Conservation (phyloP, 768 basidiomycete species). For the Russula griseocarnosa region DNA sequence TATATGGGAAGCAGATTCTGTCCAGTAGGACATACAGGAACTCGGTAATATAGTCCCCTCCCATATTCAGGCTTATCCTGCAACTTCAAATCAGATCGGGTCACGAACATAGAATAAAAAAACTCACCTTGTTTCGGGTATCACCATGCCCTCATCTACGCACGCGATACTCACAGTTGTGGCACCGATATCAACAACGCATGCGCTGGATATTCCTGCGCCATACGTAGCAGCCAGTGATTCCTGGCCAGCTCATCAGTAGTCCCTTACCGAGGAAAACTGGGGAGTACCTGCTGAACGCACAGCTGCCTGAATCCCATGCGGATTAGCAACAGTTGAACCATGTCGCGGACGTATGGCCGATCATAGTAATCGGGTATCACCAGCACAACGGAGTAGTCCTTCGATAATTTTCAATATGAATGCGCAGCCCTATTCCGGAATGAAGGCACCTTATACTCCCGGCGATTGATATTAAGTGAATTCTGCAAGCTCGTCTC, state of each 20-base stretch:
- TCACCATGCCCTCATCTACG: constrained; percentile 88
- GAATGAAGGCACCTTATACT: constrained; percentile 53
- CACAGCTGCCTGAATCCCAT: constrained; percentile 94
- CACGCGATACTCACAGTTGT: constrained; percentile 80
- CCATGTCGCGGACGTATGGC: constrained; percentile 73
- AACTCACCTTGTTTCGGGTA: constrained; percentile 78
- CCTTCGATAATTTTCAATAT: constrained; percentile 42
- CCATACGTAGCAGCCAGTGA: constrained; percentile 91
- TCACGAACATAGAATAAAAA: background rate
- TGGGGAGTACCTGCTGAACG: constrained; percentile 70
- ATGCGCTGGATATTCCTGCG: constrained; percentile 90
- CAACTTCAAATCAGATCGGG: background rate
- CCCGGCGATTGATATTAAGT: constrained; percentile 47
- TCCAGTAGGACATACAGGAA: constrained; percentile 77
- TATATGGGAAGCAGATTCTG: constrained; percentile 84
- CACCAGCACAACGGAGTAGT: constrained; percentile 82
- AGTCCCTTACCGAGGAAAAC: constrained; percentile 2
- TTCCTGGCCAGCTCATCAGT: constrained; percentile 51
- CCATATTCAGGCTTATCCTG: constrained; percentile 79
- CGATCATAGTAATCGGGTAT: constrained; percentile 92
- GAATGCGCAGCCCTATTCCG: constrained; percentile 1
- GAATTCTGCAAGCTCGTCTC: constrained; percentile 55
- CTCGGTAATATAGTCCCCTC: constrained; percentile 93
- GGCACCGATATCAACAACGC: constrained; percentile 94
- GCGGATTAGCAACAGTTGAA: constrained; percentile 62